Evolutionary conservation across 768 basidiomycete species (phyloP), one percentile per base, ranked within the genome.

Genomic region (Mycena crocata): DNA sequence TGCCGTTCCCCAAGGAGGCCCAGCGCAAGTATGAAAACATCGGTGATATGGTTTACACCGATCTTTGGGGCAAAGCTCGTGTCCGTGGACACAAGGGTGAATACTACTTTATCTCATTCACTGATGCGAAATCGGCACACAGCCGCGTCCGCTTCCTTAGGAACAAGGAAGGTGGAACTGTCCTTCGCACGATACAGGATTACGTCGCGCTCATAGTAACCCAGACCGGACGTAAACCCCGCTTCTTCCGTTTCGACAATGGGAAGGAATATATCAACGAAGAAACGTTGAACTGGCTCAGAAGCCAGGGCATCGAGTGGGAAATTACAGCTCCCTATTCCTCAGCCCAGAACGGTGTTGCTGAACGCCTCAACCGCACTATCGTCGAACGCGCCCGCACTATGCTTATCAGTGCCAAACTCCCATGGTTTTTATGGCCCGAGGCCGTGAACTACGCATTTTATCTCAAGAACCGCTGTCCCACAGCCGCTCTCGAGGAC

Each of bases 311-410:
- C 0, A 78, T 75, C 15, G 45, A 49, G 1, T 67, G 58, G 14
- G 64, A 77, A 50, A 50, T 64, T 7, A 79, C 76, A 19, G 71
- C 67, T 1, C 77, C 71, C 1, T 52, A 78, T 51, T 73, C 76
- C 3, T 76, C 77, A 1, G 51, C 74, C 31, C 75, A 79, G 37
- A 79, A 80, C 30, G 76, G 79, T 10, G 66, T 78, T 2, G 74
- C 77, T 0, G 75, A 80, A 66, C 69, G 68, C 3, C 62, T 73
- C 1, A 80, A 79, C 54, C 63, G 66, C 1, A 73, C 71, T 1
- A 35, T 77, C 2, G 34, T 73, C 13, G 72, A 76, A 37, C 44
- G 64, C 3, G 66, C 69, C 0, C 66, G 74, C 1, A 62, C 75
- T 0, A 69, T 78, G 67, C 71, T 78, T 0, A 34, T 68, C 9